Evolutionary conservation across 805 yeast species (phyloP), one percentile per base, ranked within the genome.

Genomic region (Candida lessepsii): DNA sequence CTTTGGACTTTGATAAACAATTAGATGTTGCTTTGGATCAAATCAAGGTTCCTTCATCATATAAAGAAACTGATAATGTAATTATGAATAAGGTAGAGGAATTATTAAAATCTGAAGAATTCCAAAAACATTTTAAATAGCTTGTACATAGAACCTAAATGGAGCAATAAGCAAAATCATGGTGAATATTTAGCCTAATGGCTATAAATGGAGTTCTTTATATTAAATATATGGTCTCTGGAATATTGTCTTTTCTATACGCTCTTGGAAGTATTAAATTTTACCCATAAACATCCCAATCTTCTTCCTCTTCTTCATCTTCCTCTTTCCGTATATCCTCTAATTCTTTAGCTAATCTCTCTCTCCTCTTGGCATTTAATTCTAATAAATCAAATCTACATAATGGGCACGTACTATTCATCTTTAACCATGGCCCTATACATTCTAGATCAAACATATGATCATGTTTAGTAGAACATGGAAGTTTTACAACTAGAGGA

Each of bases 401-500:
- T 52, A 91, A 60, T 0, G 98, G 98, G 55, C 98, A 90, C 0
- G 87, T 83, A 1, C 75, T 66, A 50, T 83, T 79, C 37, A 80
- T 67, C 47, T 78, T 76, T 38, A 91, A 68, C 98, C 98, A 90
- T 0, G 95, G 93, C 0, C 84, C 83, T 27, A 91, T 80, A 58
- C 97, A 90, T 50, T 91, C 97, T 48, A 89, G 67, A 57, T 90
- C 98, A 60, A 86, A 90, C 29, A 73, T 73, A 59, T 90, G 98
- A 21, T 16, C 29, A 26, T 68, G 73, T 9, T 39, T 33, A 33
- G 55, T 62, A 11, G 52, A 48, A 60, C 98, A 90, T 5, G 83
- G 82, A 18, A 90, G 68, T 49, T 74, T 68, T 13, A 88, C 96
- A 9, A 90, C 80, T 35, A 90, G 65, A 2, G 96, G 96, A 52